phyloP scores from a whole-genome alignment of 768 basidiomycete genomes.

The Rubroboletus satanas region DNA sequence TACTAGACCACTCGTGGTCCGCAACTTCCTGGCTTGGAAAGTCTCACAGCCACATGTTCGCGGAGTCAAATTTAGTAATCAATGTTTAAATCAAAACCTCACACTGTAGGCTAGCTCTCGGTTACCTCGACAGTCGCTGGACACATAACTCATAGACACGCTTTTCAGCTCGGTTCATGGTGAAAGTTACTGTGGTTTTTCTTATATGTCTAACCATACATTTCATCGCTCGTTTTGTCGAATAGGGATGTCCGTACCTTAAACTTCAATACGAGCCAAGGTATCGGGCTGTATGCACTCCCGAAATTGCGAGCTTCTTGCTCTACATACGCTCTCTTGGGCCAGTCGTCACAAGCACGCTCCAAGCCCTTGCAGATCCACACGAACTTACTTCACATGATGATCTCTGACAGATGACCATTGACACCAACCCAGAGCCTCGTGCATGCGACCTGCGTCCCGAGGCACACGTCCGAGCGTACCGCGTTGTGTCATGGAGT shows the following conservation, averaged over 20 bases:
- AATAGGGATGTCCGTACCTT: neutral
- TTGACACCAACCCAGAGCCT: neutral
- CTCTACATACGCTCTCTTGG: neutral
- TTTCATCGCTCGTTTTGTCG: neutral
- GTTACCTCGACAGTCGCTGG: neutral
- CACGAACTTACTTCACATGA: neutral
- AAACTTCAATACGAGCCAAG: neutral
- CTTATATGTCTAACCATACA: too few relatives aligned
- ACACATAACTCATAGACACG: too few relatives aligned
- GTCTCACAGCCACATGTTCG: slow-evolving; percentile 15
- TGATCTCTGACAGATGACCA: neutral
- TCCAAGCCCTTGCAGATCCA: neutral
- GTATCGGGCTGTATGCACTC: neutral
- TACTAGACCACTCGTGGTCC: too few relatives aligned
- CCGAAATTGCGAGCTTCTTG: neutral
- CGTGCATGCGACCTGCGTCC: neutral
- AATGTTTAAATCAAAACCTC: neutral
- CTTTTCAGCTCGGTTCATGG: too few relatives aligned
- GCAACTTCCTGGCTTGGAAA: neutral
- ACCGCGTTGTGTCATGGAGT: too few relatives aligned
- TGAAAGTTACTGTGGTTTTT: too few relatives aligned
- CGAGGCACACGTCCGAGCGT: neutral
- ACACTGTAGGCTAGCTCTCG: too few relatives aligned
- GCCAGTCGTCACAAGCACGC: neutral
- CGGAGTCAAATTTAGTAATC: slow-evolving; percentile 1